These are phyloP conservation scores for Pelagophyceae sp. DNA, from an alignment of 352 stramenopile genomes.

Conservation along the genomic window DNA sequence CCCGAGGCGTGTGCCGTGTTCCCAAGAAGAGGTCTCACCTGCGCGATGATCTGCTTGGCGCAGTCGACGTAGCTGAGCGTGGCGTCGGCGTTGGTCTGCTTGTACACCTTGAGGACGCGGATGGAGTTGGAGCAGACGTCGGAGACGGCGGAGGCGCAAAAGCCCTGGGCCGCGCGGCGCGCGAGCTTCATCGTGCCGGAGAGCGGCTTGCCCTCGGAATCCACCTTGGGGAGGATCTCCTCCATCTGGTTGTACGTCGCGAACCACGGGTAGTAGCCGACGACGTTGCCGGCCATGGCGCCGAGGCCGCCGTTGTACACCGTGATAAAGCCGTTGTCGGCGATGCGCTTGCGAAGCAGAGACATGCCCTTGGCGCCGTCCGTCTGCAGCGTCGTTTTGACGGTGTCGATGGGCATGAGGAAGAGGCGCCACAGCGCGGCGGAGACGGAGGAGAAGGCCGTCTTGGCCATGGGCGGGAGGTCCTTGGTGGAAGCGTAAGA, in stretches of 20 bases:
- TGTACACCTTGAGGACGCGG: conserved; percentile 77
- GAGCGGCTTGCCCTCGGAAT: conserved; percentile 40
- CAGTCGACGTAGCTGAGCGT: conserved; percentile 46
- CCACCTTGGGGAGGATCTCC: conserved; percentile 42
- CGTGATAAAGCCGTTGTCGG: not conserved
- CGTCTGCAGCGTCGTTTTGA: conserved; percentile 73
- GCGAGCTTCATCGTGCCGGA: conserved; percentile 49
- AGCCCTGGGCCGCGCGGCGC: conserved; percentile 68
- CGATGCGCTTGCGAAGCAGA: not conserved
- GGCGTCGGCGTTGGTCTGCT: conserved; percentile 55
- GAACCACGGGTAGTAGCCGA: conserved; percentile 68
- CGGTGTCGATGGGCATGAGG: conserved; percentile 70
- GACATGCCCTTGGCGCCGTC: conserved; percentile 14
- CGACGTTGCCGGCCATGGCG: conserved; percentile 7
- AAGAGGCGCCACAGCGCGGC: conserved; percentile 69
- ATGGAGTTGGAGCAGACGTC: conserved; percentile 77
- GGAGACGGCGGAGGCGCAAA: conserved; percentile 59
- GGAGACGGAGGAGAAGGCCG: conserved; percentile 49
- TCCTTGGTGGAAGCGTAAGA: conserved; percentile 48
- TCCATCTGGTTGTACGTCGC: conserved; percentile 72
- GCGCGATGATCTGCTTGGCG: not conserved
- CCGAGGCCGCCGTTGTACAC: conserved; percentile 16
- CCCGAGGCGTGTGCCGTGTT: not conserved
- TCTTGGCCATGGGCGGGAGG: conserved; percentile 52
- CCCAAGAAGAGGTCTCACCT: not conserved